These are phyloP conservation scores for Rubroboletus pulcherrimus DNA, from an alignment of 768 basidiomycete genomes.

Conservation along the genomic window DNA sequence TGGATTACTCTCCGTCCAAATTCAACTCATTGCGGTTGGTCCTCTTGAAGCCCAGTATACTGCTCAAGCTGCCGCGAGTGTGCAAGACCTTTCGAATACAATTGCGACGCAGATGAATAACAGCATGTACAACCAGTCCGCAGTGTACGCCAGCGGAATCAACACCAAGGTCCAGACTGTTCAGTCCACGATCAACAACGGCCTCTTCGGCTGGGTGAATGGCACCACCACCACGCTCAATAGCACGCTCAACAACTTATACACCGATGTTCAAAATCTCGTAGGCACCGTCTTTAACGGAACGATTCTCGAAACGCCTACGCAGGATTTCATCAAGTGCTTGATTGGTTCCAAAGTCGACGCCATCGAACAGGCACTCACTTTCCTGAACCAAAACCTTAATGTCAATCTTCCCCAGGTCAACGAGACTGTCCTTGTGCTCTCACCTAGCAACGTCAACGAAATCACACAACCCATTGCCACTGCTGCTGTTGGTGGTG, in stretches of 20 bases:
- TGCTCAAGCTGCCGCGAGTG: constrained; percentile 55
- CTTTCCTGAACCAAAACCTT: constrained; percentile 88
- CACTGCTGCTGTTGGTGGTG: constrained; percentile 71
- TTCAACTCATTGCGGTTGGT: constrained; percentile 77
- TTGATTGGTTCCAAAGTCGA: constrained; percentile 89
- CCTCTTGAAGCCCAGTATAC: constrained; percentile 70
- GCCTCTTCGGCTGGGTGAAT: constrained; percentile 94
- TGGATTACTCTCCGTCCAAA: constrained; percentile 79
- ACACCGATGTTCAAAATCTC: constrained; percentile 74
- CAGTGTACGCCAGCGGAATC: constrained; percentile 69
- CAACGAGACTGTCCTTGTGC: constrained; percentile 68
- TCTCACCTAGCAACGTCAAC: constrained; percentile 67
- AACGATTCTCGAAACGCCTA: constrained; percentile 75
- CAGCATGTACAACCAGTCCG: constrained; percentile 80
- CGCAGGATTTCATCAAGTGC: constrained; percentile 85
- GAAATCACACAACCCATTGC: constrained; percentile 80
- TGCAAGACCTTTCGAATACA: constrained; percentile 61
- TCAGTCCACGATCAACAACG: constrained; percentile 78
- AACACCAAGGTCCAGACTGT: constrained; percentile 68
- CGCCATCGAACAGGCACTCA: constrained; percentile 82
- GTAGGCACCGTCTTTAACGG: constrained; percentile 80
- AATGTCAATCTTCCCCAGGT: constrained; percentile 76
- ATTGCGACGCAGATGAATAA: constrained; percentile 77
- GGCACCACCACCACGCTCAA: constrained; percentile 86
- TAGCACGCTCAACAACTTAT: constrained; percentile 80